These are phyloP conservation scores for Allantophomopsis lycopodina DNA, from an alignment of 2,329 filamentous ascomycete species.

Conservation along the genomic window DNA sequence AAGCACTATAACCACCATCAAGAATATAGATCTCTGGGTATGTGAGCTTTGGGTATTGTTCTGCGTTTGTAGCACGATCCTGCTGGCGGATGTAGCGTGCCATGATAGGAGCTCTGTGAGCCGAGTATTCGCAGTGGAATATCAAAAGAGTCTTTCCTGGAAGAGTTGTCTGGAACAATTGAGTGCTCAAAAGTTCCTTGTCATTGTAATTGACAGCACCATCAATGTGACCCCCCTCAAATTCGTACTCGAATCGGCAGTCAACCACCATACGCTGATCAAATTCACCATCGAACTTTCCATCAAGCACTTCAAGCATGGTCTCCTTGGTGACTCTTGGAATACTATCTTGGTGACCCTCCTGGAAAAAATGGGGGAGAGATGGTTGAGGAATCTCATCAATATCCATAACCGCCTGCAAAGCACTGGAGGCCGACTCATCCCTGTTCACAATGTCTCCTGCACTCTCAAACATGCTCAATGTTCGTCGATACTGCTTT, in stretches of 20 bases:
- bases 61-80: constrained; percentile 74
- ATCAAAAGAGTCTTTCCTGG: constrained; percentile 67
- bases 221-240: constrained; percentile 88
- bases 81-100: constrained; percentile 83
- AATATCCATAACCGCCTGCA: constrained; percentile 72
- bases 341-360: constrained; percentile 72
- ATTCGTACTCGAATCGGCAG: constrained; percentile 98
- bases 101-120: constrained; percentile 91
- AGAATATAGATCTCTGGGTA: constrained; percentile 97
- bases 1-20: constrained; percentile 89
- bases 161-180: constrained; percentile 58
- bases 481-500: constrained; percentile 79
- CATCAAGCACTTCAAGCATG: constrained; percentile 76
- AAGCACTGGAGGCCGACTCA: constrained; percentile 37
- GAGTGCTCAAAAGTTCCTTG: constrained; percentile 70
- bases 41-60: constrained; percentile 76
- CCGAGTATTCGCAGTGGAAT: constrained; percentile 97
- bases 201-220: constrained; percentile 94
- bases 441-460: constrained; percentile 78
- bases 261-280: constrained; percentile 81
- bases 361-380: constrained; percentile 72
- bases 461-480: constrained; percentile 96
- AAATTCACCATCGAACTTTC: constrained; percentile 63
- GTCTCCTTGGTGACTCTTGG: constrained; percentile 76
- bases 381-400: constrained; percentile 61